A percentile compares a stretch with the other conserved stretches of the same genome.
Conservation (phyloP, 768 basidiomycete genomes). For the Naganishia onofrii region DNA sequence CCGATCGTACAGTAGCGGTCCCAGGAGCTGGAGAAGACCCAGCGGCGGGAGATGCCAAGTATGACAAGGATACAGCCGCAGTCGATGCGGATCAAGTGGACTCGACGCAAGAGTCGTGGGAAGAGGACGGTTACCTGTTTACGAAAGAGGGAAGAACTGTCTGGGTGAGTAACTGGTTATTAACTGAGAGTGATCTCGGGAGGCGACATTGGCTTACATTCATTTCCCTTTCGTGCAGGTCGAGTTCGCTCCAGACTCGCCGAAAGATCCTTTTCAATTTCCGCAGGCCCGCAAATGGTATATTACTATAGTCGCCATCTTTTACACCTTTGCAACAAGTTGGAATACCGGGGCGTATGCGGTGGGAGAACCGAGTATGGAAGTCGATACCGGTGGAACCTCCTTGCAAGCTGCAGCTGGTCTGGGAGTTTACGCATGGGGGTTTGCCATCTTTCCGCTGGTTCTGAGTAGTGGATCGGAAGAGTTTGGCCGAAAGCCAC, state of each 20-base stretch:
- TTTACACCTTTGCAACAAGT: conserved; percentile 38
- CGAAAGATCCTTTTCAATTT: conserved; percentile 44
- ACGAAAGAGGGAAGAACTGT: conserved; percentile 13
- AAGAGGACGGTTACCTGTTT: conserved; percentile 20
- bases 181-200: too few relatives aligned
- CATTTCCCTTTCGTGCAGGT: conserved; percentile 28
- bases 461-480: conserved; percentile 38
- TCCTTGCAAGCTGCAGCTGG: conserved; percentile 39
- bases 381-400: conserved; percentile 39
- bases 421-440: conserved; percentile 42
- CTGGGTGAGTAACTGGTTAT: not conserved
- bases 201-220: not conserved
- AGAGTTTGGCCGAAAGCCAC: conserved; percentile 41
- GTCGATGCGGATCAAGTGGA: not conserved
- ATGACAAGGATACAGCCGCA: not conserved
- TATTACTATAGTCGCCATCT: conserved; percentile 41
- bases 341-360: conserved; percentile 35
- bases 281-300: conserved; percentile 35
- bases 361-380: conserved; percentile 38
- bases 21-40: not conserved
- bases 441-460: conserved; percentile 49
- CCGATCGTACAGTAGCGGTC: conserved; percentile 2
- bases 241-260: conserved; percentile 43
- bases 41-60: not conserved
- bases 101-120: not conserved